Evolutionary conservation across 2,329 filamentous ascomycete genomes (phyloP), one percentile per base, ranked within the genome.

Genomic region (Diaporthe eres): DNA sequence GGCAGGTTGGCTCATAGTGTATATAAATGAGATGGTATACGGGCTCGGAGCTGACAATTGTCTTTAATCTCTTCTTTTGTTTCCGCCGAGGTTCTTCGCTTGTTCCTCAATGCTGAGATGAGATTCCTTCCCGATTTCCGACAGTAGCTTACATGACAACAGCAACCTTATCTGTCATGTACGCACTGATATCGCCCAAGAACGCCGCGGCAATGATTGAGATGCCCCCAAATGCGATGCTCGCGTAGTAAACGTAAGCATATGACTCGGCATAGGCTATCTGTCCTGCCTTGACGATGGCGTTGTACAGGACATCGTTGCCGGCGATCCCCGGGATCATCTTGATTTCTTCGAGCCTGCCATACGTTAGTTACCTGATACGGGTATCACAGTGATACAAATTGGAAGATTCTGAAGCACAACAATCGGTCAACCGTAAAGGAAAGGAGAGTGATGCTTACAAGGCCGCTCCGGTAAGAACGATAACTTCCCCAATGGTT

Each of bases 171-270:
- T 91, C 87, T 80, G 90, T 87, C 88, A 92, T 90, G 77, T 89
- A 90, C 80, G 87, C 82, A 51, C 84, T 85, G 72, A 93, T 91
- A 79, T 92, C 88, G 1, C 89, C 90, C 80, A 93, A 81, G 77
- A 92, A 91, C 74, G 88, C 85, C 73, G 89, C 87, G 0, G 90
- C 86, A n/a, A 92, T 70, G 65, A 92, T 89, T 7, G 88, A 87
- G 0, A 91, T 80, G 0, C 77, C 85, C 0, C 92, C 92, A 81
- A 93, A 93, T 0, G 88, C 90, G 80, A 93, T 91, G 80, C 89
- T 92, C 37, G 86, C 86, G 81, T 90, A 90, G 80, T 92, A 93
- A 4, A 92, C 90, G 79, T 86, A 92, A 63, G 88, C 88, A 78
- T 93, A 93, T 13, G 87, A 88, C 67, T 88, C 84, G 0, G 90